A percentile compares a stretch with the other conserved stretches of the same genome.
Conservation (phyloP, 371 early-diverging fungal species). For the Apophysomyces elegans region DNA sequence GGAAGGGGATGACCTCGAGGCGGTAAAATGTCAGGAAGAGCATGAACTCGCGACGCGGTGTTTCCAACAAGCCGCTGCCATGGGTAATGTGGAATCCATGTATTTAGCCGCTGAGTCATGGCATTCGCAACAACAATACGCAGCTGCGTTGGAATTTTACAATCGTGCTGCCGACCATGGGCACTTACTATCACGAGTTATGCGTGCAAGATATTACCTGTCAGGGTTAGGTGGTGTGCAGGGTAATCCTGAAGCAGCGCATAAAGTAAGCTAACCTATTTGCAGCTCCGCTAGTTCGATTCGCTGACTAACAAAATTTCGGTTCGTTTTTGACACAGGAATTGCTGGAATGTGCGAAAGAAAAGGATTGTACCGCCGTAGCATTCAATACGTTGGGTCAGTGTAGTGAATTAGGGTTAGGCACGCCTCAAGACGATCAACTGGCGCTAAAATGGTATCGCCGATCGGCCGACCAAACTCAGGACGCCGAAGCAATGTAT, state of each 20-base stretch:
- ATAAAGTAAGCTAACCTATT: slow-evolving; percentile 29
- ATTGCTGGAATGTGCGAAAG: slow-evolving; percentile 44
- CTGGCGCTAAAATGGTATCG: slow-evolving; percentile 49
- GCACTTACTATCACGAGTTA: slow-evolving; percentile 41
- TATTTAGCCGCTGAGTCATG: slow-evolving; percentile 50
- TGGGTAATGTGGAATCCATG: slow-evolving; percentile 46
- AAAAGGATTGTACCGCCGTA: slow-evolving; percentile 33
- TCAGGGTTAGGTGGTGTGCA: slow-evolving; percentile 41
- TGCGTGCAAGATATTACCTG: slow-evolving; percentile 47
- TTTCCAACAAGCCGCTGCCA: slow-evolving; percentile 45
- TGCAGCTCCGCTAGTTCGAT: neutral
- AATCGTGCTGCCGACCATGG: slow-evolving; percentile 43
- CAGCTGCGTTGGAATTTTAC: slow-evolving; percentile 46
- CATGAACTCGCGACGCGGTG: slow-evolving; percentile 46
- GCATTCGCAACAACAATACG: slow-evolving; percentile 53
- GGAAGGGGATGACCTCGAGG: slow-evolving; percentile 15
- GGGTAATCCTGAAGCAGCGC: slow-evolving; percentile 39
- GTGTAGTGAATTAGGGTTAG: slow-evolving; percentile 52
- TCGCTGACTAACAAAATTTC: neutral
- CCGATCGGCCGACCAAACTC: slow-evolving; percentile 38
- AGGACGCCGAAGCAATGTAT: slow-evolving; percentile 51
- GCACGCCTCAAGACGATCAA: slow-evolving; percentile 49
- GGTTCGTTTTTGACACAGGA: slow-evolving; percentile 26
- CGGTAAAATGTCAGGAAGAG: slow-evolving; percentile 32
- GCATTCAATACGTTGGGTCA: slow-evolving; percentile 48